phyloP scores from a whole-genome alignment of 768 basidiomycete species.

The Boletus eberwhitei region DNA sequence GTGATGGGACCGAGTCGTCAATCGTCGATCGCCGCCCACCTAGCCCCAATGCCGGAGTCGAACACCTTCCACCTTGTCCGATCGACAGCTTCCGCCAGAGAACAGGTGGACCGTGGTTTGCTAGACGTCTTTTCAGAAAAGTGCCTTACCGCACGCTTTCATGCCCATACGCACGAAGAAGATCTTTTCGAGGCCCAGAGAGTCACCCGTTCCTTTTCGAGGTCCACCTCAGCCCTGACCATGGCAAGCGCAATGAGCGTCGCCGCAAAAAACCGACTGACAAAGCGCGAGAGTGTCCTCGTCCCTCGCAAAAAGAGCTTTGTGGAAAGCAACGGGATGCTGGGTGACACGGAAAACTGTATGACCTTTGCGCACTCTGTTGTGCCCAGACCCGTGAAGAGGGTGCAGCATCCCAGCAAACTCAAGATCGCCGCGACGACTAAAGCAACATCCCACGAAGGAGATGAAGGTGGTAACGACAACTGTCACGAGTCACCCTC shows the following conservation, averaged over 20 bases:
- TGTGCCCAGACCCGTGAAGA: constrained; percentile 14
- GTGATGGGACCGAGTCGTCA: constrained; percentile 44
- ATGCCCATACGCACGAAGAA: constrained; percentile 60
- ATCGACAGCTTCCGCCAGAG: constrained; percentile 60
- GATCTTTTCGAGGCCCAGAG: constrained; percentile 58
- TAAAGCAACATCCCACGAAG: constrained; percentile 19
- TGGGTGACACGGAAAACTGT: constrained; percentile 17
- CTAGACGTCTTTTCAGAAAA: constrained; percentile 78
- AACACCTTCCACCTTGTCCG: constrained; percentile 66
- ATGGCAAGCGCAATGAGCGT: constrained; percentile 53
- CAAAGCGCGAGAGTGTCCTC: constrained; percentile 67
- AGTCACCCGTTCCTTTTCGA: constrained; percentile 43
- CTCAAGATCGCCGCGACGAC: constrained; percentile 29
- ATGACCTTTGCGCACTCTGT: background rate
- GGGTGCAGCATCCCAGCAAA: constrained; percentile 24
- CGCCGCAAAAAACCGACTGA: constrained; percentile 55
- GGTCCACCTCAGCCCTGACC: constrained; percentile 57
- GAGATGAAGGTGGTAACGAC: constrained; percentile 25
- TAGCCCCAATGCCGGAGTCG: constrained; percentile 44
- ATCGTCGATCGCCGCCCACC: constrained; percentile 58
- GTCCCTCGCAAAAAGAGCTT: constrained; percentile 59
- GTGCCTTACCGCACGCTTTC: constrained; percentile 64
- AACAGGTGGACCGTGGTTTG: constrained; percentile 72
- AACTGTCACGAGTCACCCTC: constrained; percentile 33
- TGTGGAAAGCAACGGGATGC: constrained; percentile 24